Percentiles rank a stretch among this genome's conserved stretches.
Conservation (phyloP, 2,329 filamentous ascomycete genomes). For the Alternaria sp. region DNA sequence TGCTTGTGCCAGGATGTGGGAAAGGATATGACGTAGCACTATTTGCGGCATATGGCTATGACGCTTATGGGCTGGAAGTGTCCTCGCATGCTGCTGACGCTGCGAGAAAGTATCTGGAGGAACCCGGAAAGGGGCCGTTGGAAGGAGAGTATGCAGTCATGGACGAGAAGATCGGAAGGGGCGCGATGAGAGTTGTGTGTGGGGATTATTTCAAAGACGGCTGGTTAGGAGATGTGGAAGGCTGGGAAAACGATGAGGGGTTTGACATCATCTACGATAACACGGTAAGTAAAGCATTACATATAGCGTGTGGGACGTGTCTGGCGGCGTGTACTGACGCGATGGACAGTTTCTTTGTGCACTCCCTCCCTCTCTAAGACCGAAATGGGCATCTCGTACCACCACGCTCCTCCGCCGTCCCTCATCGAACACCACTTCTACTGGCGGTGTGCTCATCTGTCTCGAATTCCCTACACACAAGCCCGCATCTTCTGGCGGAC, state of each 20-base stretch:
- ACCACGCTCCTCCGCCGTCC: slow-evolving; percentile 61
- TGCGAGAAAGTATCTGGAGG: slow-evolving; percentile 55
- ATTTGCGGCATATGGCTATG: slow-evolving; percentile 77
- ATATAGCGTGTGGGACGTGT: neutral
- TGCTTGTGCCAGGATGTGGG: slow-evolving; percentile 83
- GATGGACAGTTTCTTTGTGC: slow-evolving; percentile 67
- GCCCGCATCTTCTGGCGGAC: slow-evolving; percentile 69
- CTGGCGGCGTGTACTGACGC: neutral
- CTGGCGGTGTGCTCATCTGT: slow-evolving; percentile 64
- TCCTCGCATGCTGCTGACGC: slow-evolving; percentile 61
- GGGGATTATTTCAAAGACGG: slow-evolving; percentile 74
- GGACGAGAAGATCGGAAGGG: slow-evolving; percentile 56
- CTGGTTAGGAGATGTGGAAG: slow-evolving; percentile 59
- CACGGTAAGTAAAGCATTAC: slow-evolving; percentile 56
- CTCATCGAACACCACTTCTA: neutral
- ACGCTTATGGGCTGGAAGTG: slow-evolving; percentile 78
- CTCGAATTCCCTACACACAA: slow-evolving; percentile 84
- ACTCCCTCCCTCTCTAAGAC: slow-evolving; percentile 63
- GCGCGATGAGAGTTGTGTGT: slow-evolving; percentile 64
- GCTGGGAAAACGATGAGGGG: slow-evolving; percentile 39
- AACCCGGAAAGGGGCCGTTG: slow-evolving; percentile 43
- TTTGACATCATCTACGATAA: slow-evolving; percentile 76
- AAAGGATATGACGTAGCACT: slow-evolving; percentile 83
- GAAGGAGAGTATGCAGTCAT: slow-evolving; percentile 56
- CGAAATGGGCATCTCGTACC: slow-evolving; percentile 66